A percentile compares a stretch with the other conserved stretches of the same genome.
Conservation (phyloP, 371 early-diverging fungal species). For the Furculomyces boomerangus region DNA sequence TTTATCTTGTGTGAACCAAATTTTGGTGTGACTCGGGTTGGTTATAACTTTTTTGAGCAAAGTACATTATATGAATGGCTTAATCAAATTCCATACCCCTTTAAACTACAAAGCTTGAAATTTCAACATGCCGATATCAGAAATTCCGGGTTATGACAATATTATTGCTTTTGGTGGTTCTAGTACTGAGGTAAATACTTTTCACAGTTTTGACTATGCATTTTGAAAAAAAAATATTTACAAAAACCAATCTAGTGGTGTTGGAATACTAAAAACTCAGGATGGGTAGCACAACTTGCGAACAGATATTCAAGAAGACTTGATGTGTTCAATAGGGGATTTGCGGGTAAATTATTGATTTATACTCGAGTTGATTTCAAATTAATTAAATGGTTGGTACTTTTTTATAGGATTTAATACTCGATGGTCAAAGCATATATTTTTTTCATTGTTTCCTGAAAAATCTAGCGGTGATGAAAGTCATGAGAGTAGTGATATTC, state of each 20-base stretch:
- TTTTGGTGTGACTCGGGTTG: no score
- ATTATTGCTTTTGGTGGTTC: conserved; percentile 2
- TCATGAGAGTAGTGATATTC: background rate
- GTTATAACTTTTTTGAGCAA: no score
- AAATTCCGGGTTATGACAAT: background rate
- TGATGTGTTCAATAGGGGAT: conserved; percentile 66
- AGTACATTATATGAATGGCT: no score
- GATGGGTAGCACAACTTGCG: conserved; percentile 50
- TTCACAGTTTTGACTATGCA: background rate
- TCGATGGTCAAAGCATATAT: conserved; percentile 38
- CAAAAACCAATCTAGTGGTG: conserved; percentile 10
- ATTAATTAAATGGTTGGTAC: background rate
- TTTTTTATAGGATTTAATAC: conserved; percentile 44
- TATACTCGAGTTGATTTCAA: background rate
- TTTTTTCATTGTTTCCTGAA: conserved; percentile 33
- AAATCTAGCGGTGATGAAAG: background rate
- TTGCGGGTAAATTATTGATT: conserved; percentile 26
- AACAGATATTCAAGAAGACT: conserved; percentile 46
- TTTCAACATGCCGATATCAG: background rate
- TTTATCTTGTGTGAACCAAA: no score
- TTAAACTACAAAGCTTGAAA: background rate
- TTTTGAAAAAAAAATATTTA: background rate
- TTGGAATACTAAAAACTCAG: conserved; percentile 35
- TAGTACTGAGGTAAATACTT: background rate
- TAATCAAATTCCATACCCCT: no score